A percentile compares a stretch with the other conserved stretches of the same genome.
These are phyloP conservation scores for Cladophialophora psammophila DNA, from an alignment of 2,329 filamentous ascomycete genomes.

Conservation along the genomic window DNA sequence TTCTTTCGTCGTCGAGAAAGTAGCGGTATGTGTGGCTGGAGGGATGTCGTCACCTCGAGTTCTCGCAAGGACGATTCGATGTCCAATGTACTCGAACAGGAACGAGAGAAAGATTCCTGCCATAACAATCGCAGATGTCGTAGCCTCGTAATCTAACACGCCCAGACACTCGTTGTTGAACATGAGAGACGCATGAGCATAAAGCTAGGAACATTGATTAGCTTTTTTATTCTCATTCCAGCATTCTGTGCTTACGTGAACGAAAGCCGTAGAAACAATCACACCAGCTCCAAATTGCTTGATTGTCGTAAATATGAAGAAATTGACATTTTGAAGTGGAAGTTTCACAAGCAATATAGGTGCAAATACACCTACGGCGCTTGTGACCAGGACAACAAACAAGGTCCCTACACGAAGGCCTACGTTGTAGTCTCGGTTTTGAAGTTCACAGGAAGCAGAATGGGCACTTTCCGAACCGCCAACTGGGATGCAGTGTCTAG, in stretches of 20 bases:
- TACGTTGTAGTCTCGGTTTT: slow-evolving; percentile 66
- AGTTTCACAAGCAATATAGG: slow-evolving; percentile 70
- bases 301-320: slow-evolving; percentile 66
- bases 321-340: slow-evolving; percentile 59
- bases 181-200: slow-evolving; percentile 76
- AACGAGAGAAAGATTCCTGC: slow-evolving; percentile 77
- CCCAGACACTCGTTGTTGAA: slow-evolving; percentile 74
- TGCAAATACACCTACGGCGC: slow-evolving; percentile 71
- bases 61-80: slow-evolving; percentile 59
- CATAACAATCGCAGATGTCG: slow-evolving; percentile 74
- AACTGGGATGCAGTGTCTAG: slow-evolving; percentile 49
- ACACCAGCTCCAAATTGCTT: slow-evolving; percentile 64
- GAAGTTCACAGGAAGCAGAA: slow-evolving; percentile 50
- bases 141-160: slow-evolving; percentile 70
- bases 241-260: slow-evolving; percentile 46
- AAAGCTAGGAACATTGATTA: slow-evolving; percentile 61
- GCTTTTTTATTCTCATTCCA: neutral
- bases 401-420: slow-evolving; percentile 72
- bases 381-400: slow-evolving; percentile 74
- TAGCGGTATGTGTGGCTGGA: too few relatives aligned
- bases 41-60: too few relatives aligned
- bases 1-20: slow-evolving; percentile 18
- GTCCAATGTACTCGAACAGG: slow-evolving; percentile 71
- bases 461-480: slow-evolving; percentile 46
- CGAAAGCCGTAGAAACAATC: slow-evolving; percentile 50